Conservation (phyloP, 78 protist species). For the Dictyostelium firmibasis region DNA sequence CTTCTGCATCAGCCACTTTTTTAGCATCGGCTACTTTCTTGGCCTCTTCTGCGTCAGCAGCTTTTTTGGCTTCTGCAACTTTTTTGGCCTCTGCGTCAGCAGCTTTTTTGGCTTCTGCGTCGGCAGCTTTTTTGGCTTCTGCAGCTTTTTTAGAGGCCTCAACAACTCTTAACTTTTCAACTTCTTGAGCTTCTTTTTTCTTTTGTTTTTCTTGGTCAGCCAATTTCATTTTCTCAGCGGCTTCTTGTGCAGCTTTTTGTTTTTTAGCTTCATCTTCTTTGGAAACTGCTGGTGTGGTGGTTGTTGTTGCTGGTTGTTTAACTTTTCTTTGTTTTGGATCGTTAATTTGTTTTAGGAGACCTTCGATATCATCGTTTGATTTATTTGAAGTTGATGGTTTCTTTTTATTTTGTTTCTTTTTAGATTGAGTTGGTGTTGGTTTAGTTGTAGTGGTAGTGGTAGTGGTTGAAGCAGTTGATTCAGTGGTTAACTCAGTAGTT, state of each 20-base stretch:
- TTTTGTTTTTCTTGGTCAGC: neutral
- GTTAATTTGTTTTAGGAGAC: conserved; percentile 12
- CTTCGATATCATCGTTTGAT: conserved; percentile 18
- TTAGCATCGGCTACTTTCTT: neutral
- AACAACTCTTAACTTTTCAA: neutral
- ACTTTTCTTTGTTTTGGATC: conserved; percentile 6
- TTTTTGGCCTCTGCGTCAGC: neutral
- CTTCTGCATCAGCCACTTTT: neutral
- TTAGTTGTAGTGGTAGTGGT: neutral
- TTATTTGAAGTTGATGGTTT: neutral
- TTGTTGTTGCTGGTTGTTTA: neutral
- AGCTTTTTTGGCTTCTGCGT: neutral
- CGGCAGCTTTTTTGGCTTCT: neutral
- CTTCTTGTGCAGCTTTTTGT: neutral
- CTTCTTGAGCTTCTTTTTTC: neutral
- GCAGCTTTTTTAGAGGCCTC: conserved; percentile 59
- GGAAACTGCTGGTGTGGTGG: neutral
- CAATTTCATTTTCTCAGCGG: conserved; percentile 15
- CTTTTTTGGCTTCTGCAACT: neutral
- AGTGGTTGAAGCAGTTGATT: neutral
- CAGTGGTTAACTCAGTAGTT: neutral
- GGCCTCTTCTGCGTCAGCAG: neutral
- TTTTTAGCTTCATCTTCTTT: neutral
- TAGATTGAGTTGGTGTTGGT: neutral
- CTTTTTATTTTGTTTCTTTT: conserved; percentile 2